Base-by-base conservation (phyloP, 2,329 filamentous ascomycete species). In the Fusarium dlaminii region DNA sequence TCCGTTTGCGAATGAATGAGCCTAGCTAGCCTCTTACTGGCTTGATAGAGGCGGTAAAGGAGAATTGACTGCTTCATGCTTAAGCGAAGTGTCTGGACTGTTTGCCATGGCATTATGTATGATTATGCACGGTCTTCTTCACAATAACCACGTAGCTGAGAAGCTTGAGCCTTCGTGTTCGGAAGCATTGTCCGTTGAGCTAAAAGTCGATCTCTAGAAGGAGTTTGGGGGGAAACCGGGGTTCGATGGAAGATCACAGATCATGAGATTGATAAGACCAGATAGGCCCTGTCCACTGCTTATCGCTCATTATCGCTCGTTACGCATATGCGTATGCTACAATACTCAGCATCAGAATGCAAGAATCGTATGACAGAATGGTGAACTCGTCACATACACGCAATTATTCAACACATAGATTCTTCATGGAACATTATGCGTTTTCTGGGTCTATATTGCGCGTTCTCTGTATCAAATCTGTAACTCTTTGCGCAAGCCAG, bases 211-310 rank as follows among this genome's bases (percentile, higher is more conserved):
- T 74, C 42, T 42, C 40, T 48, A 48, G 40, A 61, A 52, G 49
- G 62, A 46, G 56, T 48, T 72, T 48, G 45, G 22, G 54, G 69
- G 37, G 51, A 62, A 48, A 48, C 56, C 49, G 72, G 72, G 72
- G 68, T 64, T 45, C 54, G 57, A 59, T 68, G 55, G 63, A 55
- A 71, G 74, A 78, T 78, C 74, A 66, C 32, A 58, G 54, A 78
- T 77, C 74, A 77, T 78, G 61, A 77, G 76, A 77, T 78, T 71
- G 76, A 78, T 71, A 77, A 76, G 70, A 51, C 49, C 52, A 56
- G n/a, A 49, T 30, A 29, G n/a, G 54, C 67, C 46, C 46, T 57
- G 46, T 49, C 40, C n/a, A 52, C 13, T 52, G 6, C 30, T 52
- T 36, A 51, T 51, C n/a, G 43, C 34, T 51, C 57, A 48, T 48